Percentiles rank a stretch among this genome's conserved stretches.
phyloP scores from a whole-genome alignment of 1,284 basidiomycete species.

The Cystobasidiaceae sp. region DNA sequence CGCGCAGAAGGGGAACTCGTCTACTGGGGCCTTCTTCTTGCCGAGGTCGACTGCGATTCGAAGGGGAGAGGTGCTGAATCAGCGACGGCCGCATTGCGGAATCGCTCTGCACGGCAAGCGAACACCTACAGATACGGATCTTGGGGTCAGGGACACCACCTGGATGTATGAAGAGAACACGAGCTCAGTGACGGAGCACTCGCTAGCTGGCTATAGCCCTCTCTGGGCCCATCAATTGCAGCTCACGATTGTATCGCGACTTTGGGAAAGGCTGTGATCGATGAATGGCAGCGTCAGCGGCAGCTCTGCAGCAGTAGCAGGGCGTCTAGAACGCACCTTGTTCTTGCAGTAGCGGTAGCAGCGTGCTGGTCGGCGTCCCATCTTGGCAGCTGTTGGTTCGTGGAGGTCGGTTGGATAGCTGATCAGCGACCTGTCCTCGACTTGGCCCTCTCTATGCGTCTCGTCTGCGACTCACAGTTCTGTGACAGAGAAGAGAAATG shows the following conservation, averaged over 20 bases:
- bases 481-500: too few relatives aligned
- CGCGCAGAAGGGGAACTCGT: constrained; percentile 91
- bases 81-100: constrained; percentile 34
- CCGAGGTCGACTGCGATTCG: constrained; percentile 62
- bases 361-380: constrained; percentile 93
- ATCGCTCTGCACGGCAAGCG: constrained; percentile 3
- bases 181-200: background rate
- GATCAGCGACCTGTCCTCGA: background rate
- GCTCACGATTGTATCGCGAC: constrained; percentile 51
- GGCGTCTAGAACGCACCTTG: constrained; percentile 60
- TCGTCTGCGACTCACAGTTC: too few relatives aligned
- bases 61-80: background rate
- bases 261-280: constrained; percentile 57
- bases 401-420: background rate
- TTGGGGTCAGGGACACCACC: constrained; percentile 84
- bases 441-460: background rate
- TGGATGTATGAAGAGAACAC: constrained; percentile 51
- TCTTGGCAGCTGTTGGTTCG: constrained; percentile 49
- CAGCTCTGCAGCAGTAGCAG: background rate
- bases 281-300: background rate
- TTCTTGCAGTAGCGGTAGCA: constrained; percentile 89
- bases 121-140: constrained; percentile 69
- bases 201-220: background rate
- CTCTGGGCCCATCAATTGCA: background rate
- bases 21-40: constrained; percentile 87